Evolutionary conservation across 2,329 filamentous ascomycete species (phyloP).

Genomic region (Penicillium crustosum): DNA sequence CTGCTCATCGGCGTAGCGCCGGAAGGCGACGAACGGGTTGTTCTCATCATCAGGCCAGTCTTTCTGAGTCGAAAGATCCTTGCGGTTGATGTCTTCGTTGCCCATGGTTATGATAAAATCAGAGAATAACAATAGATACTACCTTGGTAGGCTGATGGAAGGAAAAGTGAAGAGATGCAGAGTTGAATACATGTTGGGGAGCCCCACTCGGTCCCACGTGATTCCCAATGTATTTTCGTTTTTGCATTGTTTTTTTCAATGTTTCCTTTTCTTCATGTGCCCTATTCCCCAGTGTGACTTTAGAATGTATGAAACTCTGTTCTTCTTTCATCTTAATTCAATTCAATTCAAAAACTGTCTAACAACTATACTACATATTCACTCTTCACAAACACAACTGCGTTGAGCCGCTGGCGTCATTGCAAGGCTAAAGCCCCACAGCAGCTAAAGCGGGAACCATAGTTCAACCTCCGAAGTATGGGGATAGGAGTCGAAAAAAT

Average conservation of each 20-base stretch:
- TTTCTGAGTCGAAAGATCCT: conserved; percentile 7
- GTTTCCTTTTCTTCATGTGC: background rate
- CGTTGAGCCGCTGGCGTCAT: conserved; percentile 15
- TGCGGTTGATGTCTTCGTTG: conserved; percentile 22
- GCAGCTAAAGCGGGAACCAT: conserved; percentile 11
- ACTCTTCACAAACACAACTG: background rate
- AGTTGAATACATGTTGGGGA: conserved; percentile 34
- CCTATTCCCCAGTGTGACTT: background rate
- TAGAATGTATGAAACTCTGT: background rate
- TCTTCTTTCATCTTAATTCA: background rate
- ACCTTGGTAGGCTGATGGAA: conserved; percentile 1
- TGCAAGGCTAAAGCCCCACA: conserved; percentile 13
- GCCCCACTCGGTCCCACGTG: conserved; percentile 34
- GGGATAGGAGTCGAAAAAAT: background rate
- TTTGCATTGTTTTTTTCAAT: background rate
- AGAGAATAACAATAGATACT: conserved; percentile 3
- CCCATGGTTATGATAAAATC: conserved; percentile 24
- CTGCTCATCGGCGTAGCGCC: conserved; percentile 60
- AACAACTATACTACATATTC: no score
- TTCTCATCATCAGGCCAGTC: conserved; percentile 35
- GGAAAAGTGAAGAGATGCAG: conserved; percentile 16
- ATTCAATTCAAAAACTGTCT: no score
- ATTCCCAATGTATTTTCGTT: conserved; percentile 20
- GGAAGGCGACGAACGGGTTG: conserved; percentile 62
- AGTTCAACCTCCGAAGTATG: conserved; percentile 8